Base-by-base conservation (phyloP, 306 rosid species). In the Fragaria nilgerrensis region DNA sequence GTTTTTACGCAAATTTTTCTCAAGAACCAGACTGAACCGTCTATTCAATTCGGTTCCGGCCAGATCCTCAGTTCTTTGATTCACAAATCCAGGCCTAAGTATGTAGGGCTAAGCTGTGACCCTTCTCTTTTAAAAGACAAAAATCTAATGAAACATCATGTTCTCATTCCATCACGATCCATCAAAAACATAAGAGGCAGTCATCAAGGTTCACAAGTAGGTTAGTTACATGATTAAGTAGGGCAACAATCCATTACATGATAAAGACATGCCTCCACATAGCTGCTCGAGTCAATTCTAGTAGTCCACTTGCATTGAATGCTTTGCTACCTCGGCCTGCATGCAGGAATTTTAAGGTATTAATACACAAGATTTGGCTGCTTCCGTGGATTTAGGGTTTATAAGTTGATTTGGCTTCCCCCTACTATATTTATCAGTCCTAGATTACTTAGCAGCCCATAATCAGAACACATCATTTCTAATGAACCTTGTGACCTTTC, bases 261-360 rank as follows among this genome's bases (percentile, higher is more conserved):
- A 25, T 56, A 50, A 52, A 36, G 39, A 55, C 14, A 55, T 36
- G 66, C 49, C 45, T 75, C 58, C 78, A 59, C 16, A 27, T 25
- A 61, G 52, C 29, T 44, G 32, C 9, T 19, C 0, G 0, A 75
- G 63, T 59, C 81, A 75, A 68, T 49, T 41, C 76, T 83, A 94
- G 81, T 84, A 89, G 78, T 84, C 91, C 82, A 89, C 85, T 25
- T 34, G 70, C 70, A 65, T 65, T 36, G 92, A 81, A 84, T 83
- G 87, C 85, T 86, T 90, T 69, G 84, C 84, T 76, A 91, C 27
- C 83, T 90, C 97, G 0, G 88, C 82, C 97, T 94, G 93, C 82
- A 84, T 50, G 43, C 70, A 75, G 72, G 52, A 65, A 59, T 58
- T 79, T 56, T 34, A 77, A 75, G 7, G 52, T 78, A 75, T 78